These are phyloP conservation scores for Pachysandra terminalis DNA, from an alignment of 164 flowering plant genomes.

Conservation along the genomic window DNA sequence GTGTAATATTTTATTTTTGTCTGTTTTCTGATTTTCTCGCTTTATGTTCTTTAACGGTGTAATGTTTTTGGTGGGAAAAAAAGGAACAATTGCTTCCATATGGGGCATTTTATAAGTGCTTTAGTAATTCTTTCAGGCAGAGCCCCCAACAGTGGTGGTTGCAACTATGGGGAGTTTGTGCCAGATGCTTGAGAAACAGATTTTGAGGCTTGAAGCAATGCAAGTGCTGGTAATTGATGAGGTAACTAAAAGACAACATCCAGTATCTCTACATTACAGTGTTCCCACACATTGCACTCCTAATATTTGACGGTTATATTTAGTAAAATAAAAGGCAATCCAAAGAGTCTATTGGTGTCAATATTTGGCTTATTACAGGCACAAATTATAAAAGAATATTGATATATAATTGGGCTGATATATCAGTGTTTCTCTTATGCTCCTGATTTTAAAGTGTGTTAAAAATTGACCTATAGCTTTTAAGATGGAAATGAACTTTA, in stretches of 20 bases:
- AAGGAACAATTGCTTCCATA: too few relatives aligned
- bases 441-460: too few relatives aligned
- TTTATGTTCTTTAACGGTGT: not conserved
- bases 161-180: conserved; percentile 80
- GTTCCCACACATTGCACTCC: too few relatives aligned
- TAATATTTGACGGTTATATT: too few relatives aligned
- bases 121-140: conserved; percentile 11
- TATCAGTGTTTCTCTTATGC: not conserved
- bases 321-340: too few relatives aligned
- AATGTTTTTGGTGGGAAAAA: too few relatives aligned
- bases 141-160: conserved; percentile 76
- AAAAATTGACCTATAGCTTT: not conserved
- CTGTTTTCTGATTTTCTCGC: too few relatives aligned
- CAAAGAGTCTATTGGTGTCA: not conserved
- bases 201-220: conserved; percentile 62
- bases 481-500: not conserved
- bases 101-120: not conserved
- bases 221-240: conserved; percentile 83
- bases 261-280: not conserved
- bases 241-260: conserved; percentile 34
- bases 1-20: not conserved
- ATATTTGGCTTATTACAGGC: not conserved
- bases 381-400: not conserved
- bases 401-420: not conserved
- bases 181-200: conserved; percentile 75